Evolutionary conservation across 179 eudicot species (phyloP), one percentile per base, ranked within the genome.

Genomic region (Camellia oleifera): DNA sequence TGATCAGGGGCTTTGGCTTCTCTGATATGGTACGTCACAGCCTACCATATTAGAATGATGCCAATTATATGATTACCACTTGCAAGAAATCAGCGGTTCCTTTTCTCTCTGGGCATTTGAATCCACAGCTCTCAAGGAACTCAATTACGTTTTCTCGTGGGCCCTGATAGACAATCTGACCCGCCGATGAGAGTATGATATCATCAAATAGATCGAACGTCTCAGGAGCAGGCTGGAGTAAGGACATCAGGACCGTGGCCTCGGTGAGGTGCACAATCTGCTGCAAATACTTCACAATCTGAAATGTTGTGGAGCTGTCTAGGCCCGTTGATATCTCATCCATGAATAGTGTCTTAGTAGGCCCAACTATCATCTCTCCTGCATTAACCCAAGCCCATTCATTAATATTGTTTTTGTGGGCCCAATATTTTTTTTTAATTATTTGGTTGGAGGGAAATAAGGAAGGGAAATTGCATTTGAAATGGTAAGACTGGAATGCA

Each of bases 361-460:
- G 99, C 45, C 99, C 99, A 50, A 96, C 99, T n/a, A 96, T 88
- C 99, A 96, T 96, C 86, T 96, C 99, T n/a, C 99, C 99, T 94
- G 85, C 40, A 48, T n/a, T 40, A 54, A 32, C 40, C 9, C 13
- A 54, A 56, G 65, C 52, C 20, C 7, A 57, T 69, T 32, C 40
- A 32, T 32, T 32, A 9, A 64, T 20, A 1, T 32, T 32, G 32
- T 32, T 32, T 32, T 32, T 32, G 40, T 32, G 40, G 1, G 40
- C 40, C 40, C 40, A 32, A 32, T 32, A 32, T 32, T 1, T 32
- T 32, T 32, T 32, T 32, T 32, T 32, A 32, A 32, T 32, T 32
- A 32, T 32, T 32, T 32, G 40, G 40, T 32, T 32, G 40, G 40
- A 32, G 40, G 40, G 40, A 32, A 32, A 32, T 32, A 32, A 32